Conservation (phyloP, 2,329 filamentous ascomycete species). For the Nannizzia gypsea region DNA sequence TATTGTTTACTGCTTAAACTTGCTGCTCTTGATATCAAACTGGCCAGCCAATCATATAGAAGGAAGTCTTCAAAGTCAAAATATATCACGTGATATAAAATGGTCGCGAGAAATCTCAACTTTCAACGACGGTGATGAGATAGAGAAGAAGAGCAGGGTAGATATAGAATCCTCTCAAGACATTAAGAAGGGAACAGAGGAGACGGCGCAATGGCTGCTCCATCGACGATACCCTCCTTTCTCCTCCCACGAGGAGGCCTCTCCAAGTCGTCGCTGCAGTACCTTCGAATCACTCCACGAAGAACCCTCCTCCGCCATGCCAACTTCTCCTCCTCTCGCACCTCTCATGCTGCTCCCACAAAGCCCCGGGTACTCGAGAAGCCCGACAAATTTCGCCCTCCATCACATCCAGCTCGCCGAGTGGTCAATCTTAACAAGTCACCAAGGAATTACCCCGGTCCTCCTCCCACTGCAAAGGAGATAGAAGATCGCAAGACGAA, state of each 20-base stretch:
- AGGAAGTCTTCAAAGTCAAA: too few relatives aligned
- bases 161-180: neutral
- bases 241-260: conserved; percentile 49
- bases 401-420: conserved; percentile 69
- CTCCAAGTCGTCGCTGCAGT: conserved; percentile 18
- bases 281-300: conserved; percentile 15
- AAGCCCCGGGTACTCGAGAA: conserved; percentile 58
- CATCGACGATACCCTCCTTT: conserved; percentile 48
- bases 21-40: neutral
- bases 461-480: conserved; percentile 55
- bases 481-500: conserved; percentile 52
- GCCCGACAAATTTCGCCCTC: conserved; percentile 79
- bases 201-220: conserved; percentile 11
- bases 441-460: conserved; percentile 60
- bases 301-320: conserved; percentile 17
- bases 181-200: neutral
- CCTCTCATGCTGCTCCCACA: conserved; percentile 5
- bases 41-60: neutral
- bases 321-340: conserved; percentile 16
- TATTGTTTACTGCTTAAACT: neutral
- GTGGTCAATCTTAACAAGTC: conserved; percentile 38
- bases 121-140: neutral
- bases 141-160: neutral
- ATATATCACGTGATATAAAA: conserved; percentile 2
- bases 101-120: neutral